phyloP scores from a whole-genome alignment of 805 yeast species.

The Spathaspora hagerdaliae region DNA sequence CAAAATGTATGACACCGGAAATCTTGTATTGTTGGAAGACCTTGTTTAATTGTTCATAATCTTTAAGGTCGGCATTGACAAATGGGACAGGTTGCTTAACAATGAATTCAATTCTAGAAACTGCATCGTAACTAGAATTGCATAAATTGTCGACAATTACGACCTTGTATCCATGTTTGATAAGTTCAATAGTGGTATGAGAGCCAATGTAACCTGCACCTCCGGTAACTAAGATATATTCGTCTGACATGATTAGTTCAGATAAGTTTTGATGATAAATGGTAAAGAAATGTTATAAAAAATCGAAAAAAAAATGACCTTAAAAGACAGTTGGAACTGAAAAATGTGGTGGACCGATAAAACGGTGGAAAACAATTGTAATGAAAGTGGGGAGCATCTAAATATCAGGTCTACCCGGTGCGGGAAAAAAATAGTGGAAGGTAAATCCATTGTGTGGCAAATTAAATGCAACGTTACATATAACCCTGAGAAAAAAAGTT shows the following conservation, averaged over 20 bases:
- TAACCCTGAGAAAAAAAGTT: too few relatives aligned
- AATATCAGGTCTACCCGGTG: background rate
- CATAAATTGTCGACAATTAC: conserved; percentile 69
- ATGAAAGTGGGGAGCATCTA: background rate
- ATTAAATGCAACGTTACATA: too few relatives aligned
- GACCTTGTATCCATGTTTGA: conserved; percentile 60
- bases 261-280: background rate
- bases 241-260: conserved; percentile 4
- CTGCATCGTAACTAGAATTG: conserved; percentile 65
- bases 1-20: conserved; percentile 69
- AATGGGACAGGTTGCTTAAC: conserved; percentile 51
- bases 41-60: conserved; percentile 41
- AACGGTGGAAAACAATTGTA: background rate
- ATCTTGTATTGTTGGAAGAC: conserved; percentile 50
- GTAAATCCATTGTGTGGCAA: background rate
- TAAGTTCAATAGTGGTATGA: conserved; percentile 65
- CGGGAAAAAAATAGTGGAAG: background rate
- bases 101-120: conserved; percentile 56
- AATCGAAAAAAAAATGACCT: background rate
- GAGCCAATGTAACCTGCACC: conserved; percentile 89
- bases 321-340: background rate
- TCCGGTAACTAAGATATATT: conserved; percentile 64
- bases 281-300: background rate
- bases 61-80: conserved; percentile 52
- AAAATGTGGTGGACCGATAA: background rate